Conservation (phyloP, 2,329 filamentous ascomycete genomes). For the Aspergillus ochraceoroseus region DNA sequence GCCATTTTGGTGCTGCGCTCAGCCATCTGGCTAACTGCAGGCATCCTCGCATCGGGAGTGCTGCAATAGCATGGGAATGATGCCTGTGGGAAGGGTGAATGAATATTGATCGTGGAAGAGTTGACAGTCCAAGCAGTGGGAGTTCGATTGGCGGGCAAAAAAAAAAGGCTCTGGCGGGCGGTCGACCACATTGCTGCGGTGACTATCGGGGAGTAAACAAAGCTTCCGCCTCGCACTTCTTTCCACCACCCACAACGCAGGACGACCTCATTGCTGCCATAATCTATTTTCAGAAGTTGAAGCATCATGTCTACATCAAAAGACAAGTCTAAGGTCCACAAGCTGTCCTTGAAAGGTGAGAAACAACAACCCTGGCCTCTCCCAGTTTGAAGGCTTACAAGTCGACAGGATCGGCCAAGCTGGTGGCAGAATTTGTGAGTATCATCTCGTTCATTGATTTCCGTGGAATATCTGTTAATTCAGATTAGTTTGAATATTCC, state of each 20-base stretch:
- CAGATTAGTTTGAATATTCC: slow-evolving; percentile 77
- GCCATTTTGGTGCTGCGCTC: slow-evolving; percentile 38
- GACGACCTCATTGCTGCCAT: slow-evolving; percentile 3
- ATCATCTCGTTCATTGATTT: background rate
- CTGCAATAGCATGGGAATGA: slow-evolving; percentile 32
- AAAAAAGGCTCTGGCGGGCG: slow-evolving; percentile 28
- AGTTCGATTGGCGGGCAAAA: slow-evolving; percentile 15
- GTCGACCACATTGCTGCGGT: slow-evolving; percentile 35
- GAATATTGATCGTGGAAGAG: background rate
- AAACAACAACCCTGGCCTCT: background rate
- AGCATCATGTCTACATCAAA: slow-evolving; percentile 46
- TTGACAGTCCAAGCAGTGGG: background rate
- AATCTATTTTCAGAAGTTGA: background rate
- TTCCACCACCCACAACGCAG: background rate
- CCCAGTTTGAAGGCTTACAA: slow-evolving; percentile 28
- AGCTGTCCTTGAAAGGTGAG: slow-evolving; percentile 62
- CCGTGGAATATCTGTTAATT: slow-evolving; percentile 11
- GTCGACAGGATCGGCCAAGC: slow-evolving; percentile 63
- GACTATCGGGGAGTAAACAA: slow-evolving; percentile 41
- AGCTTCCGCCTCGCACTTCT: slow-evolving; percentile 13
- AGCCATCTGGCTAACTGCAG: slow-evolving; percentile 46
- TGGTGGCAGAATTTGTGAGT: slow-evolving; percentile 91
- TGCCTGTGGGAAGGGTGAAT: too few relatives aligned
- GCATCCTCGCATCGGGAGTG: slow-evolving; percentile 46
- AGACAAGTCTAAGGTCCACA: slow-evolving; percentile 85